Evolutionary conservation across 1,284 basidiomycete species (phyloP).

Genomic region (Ustilago curta): DNA sequence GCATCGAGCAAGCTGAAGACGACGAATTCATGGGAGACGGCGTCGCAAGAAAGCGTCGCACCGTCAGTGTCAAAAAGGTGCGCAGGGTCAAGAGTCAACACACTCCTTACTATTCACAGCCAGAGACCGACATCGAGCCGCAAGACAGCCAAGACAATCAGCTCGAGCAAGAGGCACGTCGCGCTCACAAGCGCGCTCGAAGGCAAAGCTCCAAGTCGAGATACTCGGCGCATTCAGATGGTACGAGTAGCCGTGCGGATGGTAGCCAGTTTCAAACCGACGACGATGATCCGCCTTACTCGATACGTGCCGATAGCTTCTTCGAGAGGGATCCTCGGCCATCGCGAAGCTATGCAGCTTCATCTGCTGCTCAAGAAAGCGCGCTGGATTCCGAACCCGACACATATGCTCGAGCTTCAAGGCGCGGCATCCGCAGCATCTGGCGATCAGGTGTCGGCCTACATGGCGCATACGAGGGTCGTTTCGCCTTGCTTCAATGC

Average conservation of each 20-base stretch:
- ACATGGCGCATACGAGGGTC: conserved; percentile 38
- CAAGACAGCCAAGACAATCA: conserved; percentile 41
- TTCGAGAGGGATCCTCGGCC: conserved; percentile 27
- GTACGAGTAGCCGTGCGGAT: conserved; percentile 1
- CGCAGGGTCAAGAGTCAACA: conserved; percentile 42
- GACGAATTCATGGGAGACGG: conserved; percentile 49
- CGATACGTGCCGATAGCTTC: conserved; percentile 42
- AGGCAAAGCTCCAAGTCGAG: conserved; percentile 13
- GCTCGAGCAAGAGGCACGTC: conserved; percentile 14
- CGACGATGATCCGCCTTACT: conserved; percentile 15
- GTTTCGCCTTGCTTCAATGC: conserved; percentile 52
- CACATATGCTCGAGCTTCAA: conserved; percentile 23
- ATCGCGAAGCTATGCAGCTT: conserved; percentile 30
- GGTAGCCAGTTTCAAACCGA: conserved; percentile 13
- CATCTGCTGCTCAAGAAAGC: conserved; percentile 34
- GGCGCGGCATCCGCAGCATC: conserved; percentile 29
- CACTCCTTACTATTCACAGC: conserved; percentile 38
- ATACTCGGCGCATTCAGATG: conserved; percentile 15
- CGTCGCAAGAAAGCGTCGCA: conserved; percentile 33
- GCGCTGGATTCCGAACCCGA: conserved; percentile 34
- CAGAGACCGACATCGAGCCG: conserved; percentile 43
- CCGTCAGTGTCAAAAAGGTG: conserved; percentile 24
- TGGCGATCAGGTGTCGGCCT: conserved; percentile 43
- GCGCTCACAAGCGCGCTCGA: conserved; percentile 23
- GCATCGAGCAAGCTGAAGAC: conserved; percentile 48